Evolutionary conservation across 768 basidiomycete genomes (phyloP), one percentile per base, ranked within the genome.

Genomic region (Fomitopsis pulvina): DNA sequence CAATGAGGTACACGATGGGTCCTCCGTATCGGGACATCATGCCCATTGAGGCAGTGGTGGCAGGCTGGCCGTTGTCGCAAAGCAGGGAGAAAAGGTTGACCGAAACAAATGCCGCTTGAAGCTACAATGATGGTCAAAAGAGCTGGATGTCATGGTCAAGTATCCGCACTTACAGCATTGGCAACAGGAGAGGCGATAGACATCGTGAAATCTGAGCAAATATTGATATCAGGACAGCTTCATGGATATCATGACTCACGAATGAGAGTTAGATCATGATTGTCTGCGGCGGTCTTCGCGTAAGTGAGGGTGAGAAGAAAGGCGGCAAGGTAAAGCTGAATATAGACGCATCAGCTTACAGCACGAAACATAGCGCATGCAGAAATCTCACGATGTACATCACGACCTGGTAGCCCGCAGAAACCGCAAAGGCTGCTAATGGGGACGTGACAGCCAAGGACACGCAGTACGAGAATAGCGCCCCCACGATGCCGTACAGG

Each of bases 291-390:
- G 1, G 76, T 76, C 60, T 79, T 78, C 26, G 82, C 85, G 57
- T 84, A 92, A 0, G 88, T 89, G 29, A 88, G 68, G 3, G 80
- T 80, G 22, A 90, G 70, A 7, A 92, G 73, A 61, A 89, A 87
- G 1, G 74, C 79, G 18, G 79, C 73, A 21, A 87, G 63, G 56
- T 85, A 87, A 16, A 85, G 57, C 83, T 86, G n/a, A n/a, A 1
- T 11, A 32, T 18, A 46, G 8, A 20, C 8, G 20, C 21, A 4
- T 42, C 20, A 6, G 3, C 10, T 41, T 41, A 41, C 25, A 9
- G 26, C 41, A 32, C 22, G 45, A 20, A 41, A 27, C 2, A 12
- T 10, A 74, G n/a, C n/a, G n/a, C n/a, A n/a, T n/a, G n/a, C n/a
- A n/a, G n/a, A n/a, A n/a, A n/a, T n/a, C 83, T 63, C 62, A 88